These are phyloP conservation scores for Camillea tinctor DNA, from an alignment of 2,329 filamentous ascomycete species.

Conservation along the genomic window DNA sequence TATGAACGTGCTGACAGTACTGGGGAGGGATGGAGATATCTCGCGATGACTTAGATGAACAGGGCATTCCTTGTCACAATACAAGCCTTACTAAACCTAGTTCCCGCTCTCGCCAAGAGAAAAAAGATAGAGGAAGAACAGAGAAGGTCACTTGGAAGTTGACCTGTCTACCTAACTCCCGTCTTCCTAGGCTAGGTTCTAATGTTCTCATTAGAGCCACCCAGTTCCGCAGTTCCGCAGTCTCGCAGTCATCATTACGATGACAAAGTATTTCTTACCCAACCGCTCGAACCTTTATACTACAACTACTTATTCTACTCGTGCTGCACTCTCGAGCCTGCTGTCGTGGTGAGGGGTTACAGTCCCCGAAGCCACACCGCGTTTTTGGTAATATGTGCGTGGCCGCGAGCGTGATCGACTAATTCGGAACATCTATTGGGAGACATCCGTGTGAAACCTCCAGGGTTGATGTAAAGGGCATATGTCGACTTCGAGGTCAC, in stretches of 20 bases:
- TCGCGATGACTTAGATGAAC: not conserved
- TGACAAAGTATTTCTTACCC: not conserved
- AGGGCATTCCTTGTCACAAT: not conserved
- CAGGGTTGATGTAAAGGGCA: not conserved
- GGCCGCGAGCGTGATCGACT: not conserved
- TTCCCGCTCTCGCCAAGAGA: not conserved
- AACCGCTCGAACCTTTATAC: not conserved
- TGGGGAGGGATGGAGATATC: no score
- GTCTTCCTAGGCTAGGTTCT: no score
- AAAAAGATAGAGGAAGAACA: no score
- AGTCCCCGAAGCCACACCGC: not conserved
- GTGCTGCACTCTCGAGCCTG: not conserved
- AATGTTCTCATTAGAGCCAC: constrained; percentile 8
- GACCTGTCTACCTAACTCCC: no score
- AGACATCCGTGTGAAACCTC: not conserved
- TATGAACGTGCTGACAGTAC: no score
- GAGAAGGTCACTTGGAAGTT: not conserved
- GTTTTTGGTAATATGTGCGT: not conserved
- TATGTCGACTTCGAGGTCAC: not conserved
- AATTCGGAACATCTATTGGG: not conserved
- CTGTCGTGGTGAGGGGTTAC: not conserved
- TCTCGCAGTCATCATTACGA: constrained; percentile 4
- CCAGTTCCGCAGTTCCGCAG: no score
- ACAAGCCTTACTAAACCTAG: not conserved
- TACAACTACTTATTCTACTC: not conserved